Base-by-base conservation (phyloP, 805 yeast genomes). In the Pichia insulana region DNA sequence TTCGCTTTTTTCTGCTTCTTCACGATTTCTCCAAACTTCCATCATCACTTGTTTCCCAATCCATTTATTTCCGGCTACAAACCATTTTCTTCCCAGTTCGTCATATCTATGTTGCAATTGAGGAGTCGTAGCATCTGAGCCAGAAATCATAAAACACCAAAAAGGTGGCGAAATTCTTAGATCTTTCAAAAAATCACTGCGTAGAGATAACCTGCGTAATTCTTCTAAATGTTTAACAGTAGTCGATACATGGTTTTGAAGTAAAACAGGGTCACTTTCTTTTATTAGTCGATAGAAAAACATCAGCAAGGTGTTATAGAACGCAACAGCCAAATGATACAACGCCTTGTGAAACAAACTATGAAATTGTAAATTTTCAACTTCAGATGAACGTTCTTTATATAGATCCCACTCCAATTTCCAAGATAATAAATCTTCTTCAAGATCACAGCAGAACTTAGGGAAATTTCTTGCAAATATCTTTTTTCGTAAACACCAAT, bases 391-490 rank as follows among this genome's bases (percentile, higher is more conserved):
- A 2, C 51, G 44, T 30, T 53, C 51, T 9, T 54, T 45, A 49
- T 64, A 62, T 15, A 73, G 52, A 31, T 57, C 54, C 78, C 78
- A 73, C 17, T 64, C 68, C 15, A 66, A 52, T 36, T 58, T 61
- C 80, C 80, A 76, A 39, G 57, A 63, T 36, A 67, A 44, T 17
- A 76, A 54, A 30, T 65, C 68, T 42, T 74, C 79, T 46, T 74
- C 78, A 3, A 70, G 51, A 40, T 74, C 79, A 40, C 78, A 74
- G 49, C 80, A 74, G 3, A 74, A 61, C 41, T 66, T 64, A 4
- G 80, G 79, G 52, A 73, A 76, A 49, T 74, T 75, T 34, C 80
- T 58, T 0, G 80, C 80, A 35, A 62, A 65, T 28, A 67, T 63
- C 20, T 66, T 64, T 25, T 58, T 60, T 11, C 68, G 43, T 12